A percentile compares a stretch with the other conserved stretches of the same genome.
Conservation (phyloP, 805 yeast genomes). For the Blastobotrys terrestris region DNA sequence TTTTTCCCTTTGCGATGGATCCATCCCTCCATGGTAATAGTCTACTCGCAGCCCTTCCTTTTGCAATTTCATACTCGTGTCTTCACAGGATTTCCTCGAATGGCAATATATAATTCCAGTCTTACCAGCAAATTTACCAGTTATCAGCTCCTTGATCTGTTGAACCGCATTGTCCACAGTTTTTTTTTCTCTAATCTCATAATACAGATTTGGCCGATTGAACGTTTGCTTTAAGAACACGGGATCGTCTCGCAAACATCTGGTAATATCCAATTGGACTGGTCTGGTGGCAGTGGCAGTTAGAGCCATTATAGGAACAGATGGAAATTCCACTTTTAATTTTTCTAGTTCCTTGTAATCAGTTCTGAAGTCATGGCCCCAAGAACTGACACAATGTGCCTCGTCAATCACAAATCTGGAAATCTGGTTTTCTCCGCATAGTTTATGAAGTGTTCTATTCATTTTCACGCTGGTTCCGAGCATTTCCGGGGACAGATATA, state of each 20-base stretch:
- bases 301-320: slow-evolving; percentile 87
- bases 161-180: slow-evolving; percentile 30
- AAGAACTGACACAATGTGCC: slow-evolving; percentile 95
- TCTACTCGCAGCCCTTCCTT: slow-evolving; percentile 60
- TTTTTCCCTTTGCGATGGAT: slow-evolving; percentile 58
- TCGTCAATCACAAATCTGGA: slow-evolving; percentile 93
- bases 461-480: slow-evolving; percentile 68
- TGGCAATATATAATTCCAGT: slow-evolving; percentile 94
- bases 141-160: slow-evolving; percentile 54
- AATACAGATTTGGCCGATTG: slow-evolving; percentile 78
- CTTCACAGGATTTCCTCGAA: slow-evolving; percentile 84
- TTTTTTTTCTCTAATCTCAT: slow-evolving; percentile 67
- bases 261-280: slow-evolving; percentile 79
- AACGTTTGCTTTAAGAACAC: slow-evolving; percentile 79
- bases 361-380: slow-evolving; percentile 99
- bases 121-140: slow-evolving; percentile 37
- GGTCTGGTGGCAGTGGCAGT: slow-evolving; percentile 96
- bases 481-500: slow-evolving; percentile 94
- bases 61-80: slow-evolving; percentile 55
- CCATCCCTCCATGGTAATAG: slow-evolving; percentile 94
- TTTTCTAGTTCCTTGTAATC: slow-evolving; percentile 78
- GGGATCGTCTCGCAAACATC: slow-evolving; percentile 56
- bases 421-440: slow-evolving; percentile 50
- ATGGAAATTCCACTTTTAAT: slow-evolving; percentile 68
- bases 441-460: slow-evolving; percentile 50